Conservation (phyloP, 164 flowering plant genomes). For the Stephania yunnanensis region DNA sequence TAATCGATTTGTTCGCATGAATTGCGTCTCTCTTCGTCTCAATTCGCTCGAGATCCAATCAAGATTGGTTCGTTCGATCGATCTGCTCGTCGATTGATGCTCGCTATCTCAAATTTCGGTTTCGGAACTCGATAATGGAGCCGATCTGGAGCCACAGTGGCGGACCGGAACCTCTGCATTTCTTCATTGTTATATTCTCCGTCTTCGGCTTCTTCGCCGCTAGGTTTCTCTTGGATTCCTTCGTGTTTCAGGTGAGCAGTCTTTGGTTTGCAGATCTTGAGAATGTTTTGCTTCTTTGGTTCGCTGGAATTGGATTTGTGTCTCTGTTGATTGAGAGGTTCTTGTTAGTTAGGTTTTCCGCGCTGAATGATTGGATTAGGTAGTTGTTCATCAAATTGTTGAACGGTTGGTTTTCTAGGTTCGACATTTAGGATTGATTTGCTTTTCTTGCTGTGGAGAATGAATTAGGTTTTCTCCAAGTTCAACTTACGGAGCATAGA, state of each 20-base stretch:
- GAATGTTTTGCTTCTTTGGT: not conserved
- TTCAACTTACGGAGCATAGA: not conserved
- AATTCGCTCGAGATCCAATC: not conserved
- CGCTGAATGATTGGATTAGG: not conserved
- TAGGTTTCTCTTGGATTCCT: not conserved
- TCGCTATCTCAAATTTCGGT: not conserved
- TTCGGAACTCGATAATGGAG: not conserved
- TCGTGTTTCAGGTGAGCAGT: not conserved
- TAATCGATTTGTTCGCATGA: not conserved
- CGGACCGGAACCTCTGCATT: not conserved
- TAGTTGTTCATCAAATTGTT: not conserved
- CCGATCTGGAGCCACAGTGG: not conserved
- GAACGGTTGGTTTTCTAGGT: not conserved
- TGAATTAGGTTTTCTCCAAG: not conserved
- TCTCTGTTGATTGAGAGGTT: not conserved
- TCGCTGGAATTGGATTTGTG: not conserved
- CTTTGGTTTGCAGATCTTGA: not conserved
- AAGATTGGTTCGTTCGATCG: not conserved
- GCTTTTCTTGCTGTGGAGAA: not conserved
- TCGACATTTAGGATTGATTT: not conserved
- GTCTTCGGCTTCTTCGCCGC: not conserved
- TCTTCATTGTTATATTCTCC: not conserved
- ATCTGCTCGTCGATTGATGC: not conserved
- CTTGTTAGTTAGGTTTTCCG: not conserved
- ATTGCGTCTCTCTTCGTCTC: not conserved